phyloP scores from a whole-genome alignment of 2,329 filamentous ascomycete species.

The Diplocarpon rosae region DNA sequence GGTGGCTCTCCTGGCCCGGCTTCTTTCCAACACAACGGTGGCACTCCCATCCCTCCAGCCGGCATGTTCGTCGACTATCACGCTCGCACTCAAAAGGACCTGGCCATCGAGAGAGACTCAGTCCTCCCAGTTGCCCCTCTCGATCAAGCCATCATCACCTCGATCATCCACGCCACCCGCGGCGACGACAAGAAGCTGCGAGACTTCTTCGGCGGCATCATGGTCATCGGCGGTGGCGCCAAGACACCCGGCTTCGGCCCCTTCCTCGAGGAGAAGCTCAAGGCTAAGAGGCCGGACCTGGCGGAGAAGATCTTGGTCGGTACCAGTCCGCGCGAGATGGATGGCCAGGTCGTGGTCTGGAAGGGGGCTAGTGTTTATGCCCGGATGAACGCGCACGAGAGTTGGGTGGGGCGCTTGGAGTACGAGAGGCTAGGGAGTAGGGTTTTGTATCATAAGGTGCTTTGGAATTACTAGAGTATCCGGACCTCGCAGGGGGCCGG shows the following conservation, averaged over 20 bases:
- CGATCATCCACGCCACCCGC: constrained; percentile 75
- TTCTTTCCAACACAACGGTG: constrained; percentile 30
- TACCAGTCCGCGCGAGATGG: constrained; percentile 77
- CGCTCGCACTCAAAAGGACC: constrained; percentile 29
- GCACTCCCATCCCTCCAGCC: constrained; percentile 30
- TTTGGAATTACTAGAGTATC: constrained; percentile 18
- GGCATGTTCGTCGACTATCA: constrained; percentile 31
- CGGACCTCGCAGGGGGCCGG: no score
- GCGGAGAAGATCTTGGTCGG: constrained; percentile 51
- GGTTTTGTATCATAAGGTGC: constrained; percentile 71
- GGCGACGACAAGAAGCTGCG: constrained; percentile 88
- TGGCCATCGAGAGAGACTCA: constrained; percentile 63
- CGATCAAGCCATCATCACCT: constrained; percentile 81
- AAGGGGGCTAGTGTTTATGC: constrained; percentile 97
- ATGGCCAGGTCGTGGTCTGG: constrained; percentile 95
- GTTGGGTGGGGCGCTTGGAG: constrained; percentile 81
- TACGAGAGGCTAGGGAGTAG: constrained; percentile 78
- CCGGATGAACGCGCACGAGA: constrained; percentile 75
- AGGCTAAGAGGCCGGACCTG: constrained; percentile 51
- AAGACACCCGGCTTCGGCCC: constrained; percentile 71
- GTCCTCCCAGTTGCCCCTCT: constrained; percentile 75
- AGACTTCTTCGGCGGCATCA: constrained; percentile 81
- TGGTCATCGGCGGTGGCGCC: constrained; percentile 78
- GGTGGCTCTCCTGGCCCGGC: constrained; percentile 24
- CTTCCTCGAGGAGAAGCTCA: constrained; percentile 73